These are phyloP conservation scores for Neurospora sp. DNA, from an alignment of 495 filamentous ascomycete genomes.

Conservation along the genomic window DNA sequence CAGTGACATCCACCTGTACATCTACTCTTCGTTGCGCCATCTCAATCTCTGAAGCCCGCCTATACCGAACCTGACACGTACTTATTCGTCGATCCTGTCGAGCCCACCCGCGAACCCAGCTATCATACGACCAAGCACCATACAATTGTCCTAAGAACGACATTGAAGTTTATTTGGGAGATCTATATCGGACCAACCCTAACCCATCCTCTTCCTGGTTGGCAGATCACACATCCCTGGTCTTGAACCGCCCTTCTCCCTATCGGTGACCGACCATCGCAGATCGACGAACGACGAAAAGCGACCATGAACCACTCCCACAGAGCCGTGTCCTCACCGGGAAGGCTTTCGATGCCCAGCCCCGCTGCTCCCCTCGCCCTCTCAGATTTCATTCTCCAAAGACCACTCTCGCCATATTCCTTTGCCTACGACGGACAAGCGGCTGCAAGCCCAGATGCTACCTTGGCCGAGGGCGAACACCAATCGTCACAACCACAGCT, in stretches of 20 bases:
- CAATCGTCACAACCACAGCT: not conserved
- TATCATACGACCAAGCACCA: not conserved
- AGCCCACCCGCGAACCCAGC: not conserved
- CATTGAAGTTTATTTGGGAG: not conserved
- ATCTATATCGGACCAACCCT: not conserved
- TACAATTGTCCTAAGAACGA: not conserved
- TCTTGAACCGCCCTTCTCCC: not conserved
- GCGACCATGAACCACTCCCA: constrained; percentile 14
- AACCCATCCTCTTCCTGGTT: not conserved
- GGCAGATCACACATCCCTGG: constrained; percentile 1
- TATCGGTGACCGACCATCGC: not conserved
- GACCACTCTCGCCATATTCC: constrained; percentile 9
- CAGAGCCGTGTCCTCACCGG: constrained; percentile 5
- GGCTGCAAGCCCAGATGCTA: not conserved
- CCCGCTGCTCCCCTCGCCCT: constrained; percentile 14
- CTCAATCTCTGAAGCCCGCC: not conserved
- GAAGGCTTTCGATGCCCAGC: constrained; percentile 7
- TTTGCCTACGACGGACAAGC: constrained; percentile 8
- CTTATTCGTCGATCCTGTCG: not conserved
- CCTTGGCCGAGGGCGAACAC: constrained; percentile 2
- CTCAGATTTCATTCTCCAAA: constrained; percentile 16
- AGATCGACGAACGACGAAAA: not conserved
- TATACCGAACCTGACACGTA: not conserved
- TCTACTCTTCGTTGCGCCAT: not conserved
- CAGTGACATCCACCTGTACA: not conserved